Conservation (phyloP, 208 protist genomes). For the Leishmania tropica region DNA sequence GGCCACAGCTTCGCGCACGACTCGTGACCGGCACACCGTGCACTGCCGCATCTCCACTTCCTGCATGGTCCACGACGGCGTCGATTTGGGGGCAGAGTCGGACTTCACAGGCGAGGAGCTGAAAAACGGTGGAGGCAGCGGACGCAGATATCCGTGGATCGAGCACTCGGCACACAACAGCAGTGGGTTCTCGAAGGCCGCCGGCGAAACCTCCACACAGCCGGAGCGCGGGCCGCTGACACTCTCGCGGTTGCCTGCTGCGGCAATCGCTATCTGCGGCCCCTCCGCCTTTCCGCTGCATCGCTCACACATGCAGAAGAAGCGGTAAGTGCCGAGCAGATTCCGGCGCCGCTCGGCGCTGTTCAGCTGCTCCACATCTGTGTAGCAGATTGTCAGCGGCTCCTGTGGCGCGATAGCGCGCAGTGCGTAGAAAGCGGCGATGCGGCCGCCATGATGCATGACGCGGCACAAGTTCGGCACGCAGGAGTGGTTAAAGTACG, state of each 20-base stretch:
- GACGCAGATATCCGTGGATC: slow-evolving; percentile 53
- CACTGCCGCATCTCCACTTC: slow-evolving; percentile 24
- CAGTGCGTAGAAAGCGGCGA: slow-evolving; percentile 70
- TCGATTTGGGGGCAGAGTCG: not conserved
- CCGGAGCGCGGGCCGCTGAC: not conserved
- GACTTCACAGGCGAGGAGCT: not conserved
- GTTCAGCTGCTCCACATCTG: slow-evolving; percentile 61
- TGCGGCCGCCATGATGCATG: slow-evolving; percentile 43
- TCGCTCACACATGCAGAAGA: slow-evolving; percentile 69
- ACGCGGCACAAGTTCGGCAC: slow-evolving; percentile 71
- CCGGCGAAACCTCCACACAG: slow-evolving; percentile 3
- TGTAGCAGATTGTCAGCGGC: slow-evolving; percentile 77
- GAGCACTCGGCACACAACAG: slow-evolving; percentile 48
- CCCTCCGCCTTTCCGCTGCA: slow-evolving; percentile 31
- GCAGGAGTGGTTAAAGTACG: slow-evolving; percentile 85
- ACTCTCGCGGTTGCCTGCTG: not conserved
- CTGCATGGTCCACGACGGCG: slow-evolving; percentile 15
- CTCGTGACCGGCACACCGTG: slow-evolving; percentile 22
- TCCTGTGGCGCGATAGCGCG: slow-evolving; percentile 46
- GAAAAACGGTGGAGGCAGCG: slow-evolving; percentile 21
- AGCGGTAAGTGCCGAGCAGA: slow-evolving; percentile 60
- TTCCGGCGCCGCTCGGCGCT: slow-evolving; percentile 60
- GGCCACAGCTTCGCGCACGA: slow-evolving; percentile 10
- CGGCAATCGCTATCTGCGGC: slow-evolving; percentile 12
- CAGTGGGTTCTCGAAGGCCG: slow-evolving; percentile 21